Conservation (phyloP, 1,284 basidiomycete genomes). For the Tylopilus orsonianus region DNA sequence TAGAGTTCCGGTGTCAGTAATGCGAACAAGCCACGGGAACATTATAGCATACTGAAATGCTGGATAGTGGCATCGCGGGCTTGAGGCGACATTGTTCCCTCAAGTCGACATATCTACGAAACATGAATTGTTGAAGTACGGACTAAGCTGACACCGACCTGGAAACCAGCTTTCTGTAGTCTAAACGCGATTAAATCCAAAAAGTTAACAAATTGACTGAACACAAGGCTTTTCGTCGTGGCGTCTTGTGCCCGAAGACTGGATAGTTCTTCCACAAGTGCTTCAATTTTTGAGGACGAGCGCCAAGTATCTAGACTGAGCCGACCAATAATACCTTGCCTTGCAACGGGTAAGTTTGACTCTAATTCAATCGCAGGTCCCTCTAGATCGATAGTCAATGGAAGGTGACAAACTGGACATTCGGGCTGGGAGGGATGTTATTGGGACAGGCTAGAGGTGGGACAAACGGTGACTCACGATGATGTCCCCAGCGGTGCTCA, state of each 20-base stretch:
- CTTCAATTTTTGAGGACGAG: conserved; percentile 96
- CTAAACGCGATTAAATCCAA: conserved; percentile 91
- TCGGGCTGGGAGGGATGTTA: conserved; percentile 53
- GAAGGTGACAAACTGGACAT: conserved; percentile 94
- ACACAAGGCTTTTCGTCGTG: conserved; percentile 96
- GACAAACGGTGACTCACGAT: conserved; percentile 46
- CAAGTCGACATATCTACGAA: conserved; percentile 86
- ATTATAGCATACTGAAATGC: conserved; percentile 74
- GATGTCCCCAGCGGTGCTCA: conserved; percentile 74
- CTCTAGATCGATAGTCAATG: conserved; percentile 93
- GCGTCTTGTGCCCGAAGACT: conserved; percentile 83
- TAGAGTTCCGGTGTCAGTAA: conserved; percentile 30
- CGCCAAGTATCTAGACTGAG: conserved; percentile 90
- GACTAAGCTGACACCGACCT: conserved; percentile 43
- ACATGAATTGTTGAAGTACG: not conserved
- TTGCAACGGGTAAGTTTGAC: conserved; percentile 55
- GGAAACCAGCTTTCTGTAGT: conserved; percentile 89
- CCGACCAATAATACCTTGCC: conserved; percentile 93
- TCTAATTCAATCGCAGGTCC: conserved; percentile 87
- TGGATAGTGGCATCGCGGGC: conserved; percentile 94
- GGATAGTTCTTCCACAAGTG: conserved; percentile 90
- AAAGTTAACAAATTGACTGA: conserved; percentile 92
- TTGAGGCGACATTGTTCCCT: conserved; percentile 97
- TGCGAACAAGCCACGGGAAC: conserved; percentile 3
- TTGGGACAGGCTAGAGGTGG: conserved; percentile 1